Base-by-base conservation (phyloP, 164 flowering plant species). In the Hamamelis virginiana region DNA sequence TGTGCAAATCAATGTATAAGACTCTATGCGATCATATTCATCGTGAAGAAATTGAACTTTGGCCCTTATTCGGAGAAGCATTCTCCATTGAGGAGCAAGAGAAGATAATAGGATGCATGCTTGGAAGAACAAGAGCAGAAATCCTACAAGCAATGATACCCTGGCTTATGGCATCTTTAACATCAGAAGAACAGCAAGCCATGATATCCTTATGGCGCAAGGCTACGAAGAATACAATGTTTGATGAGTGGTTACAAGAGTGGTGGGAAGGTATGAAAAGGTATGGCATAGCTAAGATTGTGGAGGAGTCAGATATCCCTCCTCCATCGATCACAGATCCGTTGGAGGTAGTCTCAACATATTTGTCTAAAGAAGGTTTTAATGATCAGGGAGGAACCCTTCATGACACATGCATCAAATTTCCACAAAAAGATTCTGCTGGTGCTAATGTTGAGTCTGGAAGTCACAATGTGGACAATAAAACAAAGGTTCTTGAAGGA, bases 221-320 rank as follows among this genome's bases (percentile, higher is more conserved):
- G 67, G 85, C 80, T 21, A 82, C 98, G 13, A 86, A 77, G 66
- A 75, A 84, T 70, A 94, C 98, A n/a, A 94, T 81, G 89, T 94
- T 94, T 72, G 78, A 75, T 73, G 90, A 90, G 64, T 94, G 98
- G 98, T 69, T 94, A 62, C 59, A 75, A 41, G 97, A 92, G 71
- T 94, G 98, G 95, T 90, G 91, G 94, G 90, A 86, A 60, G 93
- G 86, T 22, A 64, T 72, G 67, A 64, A 57, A 21, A 66, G 38
- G 16, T 44, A 74, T 73, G 65, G 64, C 46, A 58, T 66, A 50
- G 63, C 70, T 6, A 73, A 65, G 59, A 81, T 63, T 47, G 72
- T 43, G 47, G 79, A 74, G 68, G 78, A 76, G 67, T 48, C 80
- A 21, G 62, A 53, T 62, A 53, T 66, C 65, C 26, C 65, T 69